phyloP scores from a whole-genome alignment of 345 rosid species.

The Gossypium anomalum region DNA sequence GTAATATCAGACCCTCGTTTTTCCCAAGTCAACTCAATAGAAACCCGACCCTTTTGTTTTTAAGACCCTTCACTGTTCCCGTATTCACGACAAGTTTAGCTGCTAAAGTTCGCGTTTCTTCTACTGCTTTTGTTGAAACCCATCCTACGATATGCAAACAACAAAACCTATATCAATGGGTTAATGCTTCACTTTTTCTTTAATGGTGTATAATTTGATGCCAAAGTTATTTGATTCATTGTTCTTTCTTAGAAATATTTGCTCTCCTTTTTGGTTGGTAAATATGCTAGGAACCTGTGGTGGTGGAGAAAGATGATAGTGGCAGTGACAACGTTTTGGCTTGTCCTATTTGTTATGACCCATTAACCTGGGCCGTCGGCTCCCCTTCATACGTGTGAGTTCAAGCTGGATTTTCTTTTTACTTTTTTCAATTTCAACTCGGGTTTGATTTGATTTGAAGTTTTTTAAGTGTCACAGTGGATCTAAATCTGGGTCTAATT shows the following conservation, averaged over 20 bases:
- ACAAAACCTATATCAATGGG: background rate
- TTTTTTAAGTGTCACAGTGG: slow-evolving; percentile 34
- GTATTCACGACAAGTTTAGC: slow-evolving; percentile 16
- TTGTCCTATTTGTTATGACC: slow-evolving; percentile 75
- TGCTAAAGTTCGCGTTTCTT: slow-evolving; percentile 39
- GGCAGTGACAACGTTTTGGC: slow-evolving; percentile 39
- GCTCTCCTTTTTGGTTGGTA: background rate
- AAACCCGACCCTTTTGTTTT: background rate
- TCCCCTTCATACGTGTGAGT: slow-evolving; percentile 45
- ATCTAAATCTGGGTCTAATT: slow-evolving; percentile 33
- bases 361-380: slow-evolving; percentile 33
- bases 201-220: background rate
- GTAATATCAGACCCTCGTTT: slow-evolving; percentile 19
- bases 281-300: slow-evolving; percentile 29
- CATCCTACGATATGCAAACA: slow-evolving; percentile 30
- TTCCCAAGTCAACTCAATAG: background rate
- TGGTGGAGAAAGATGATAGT: slow-evolving; percentile 31
- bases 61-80: background rate
- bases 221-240: background rate
- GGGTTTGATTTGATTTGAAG: slow-evolving; percentile 2
- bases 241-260: background rate
- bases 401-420: background rate
- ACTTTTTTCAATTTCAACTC: background rate
- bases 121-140: slow-evolving; percentile 41
- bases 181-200: background rate